Conservation (phyloP, 2,329 filamentous ascomycete species). For the Plectosphaerella sp. region DNA sequence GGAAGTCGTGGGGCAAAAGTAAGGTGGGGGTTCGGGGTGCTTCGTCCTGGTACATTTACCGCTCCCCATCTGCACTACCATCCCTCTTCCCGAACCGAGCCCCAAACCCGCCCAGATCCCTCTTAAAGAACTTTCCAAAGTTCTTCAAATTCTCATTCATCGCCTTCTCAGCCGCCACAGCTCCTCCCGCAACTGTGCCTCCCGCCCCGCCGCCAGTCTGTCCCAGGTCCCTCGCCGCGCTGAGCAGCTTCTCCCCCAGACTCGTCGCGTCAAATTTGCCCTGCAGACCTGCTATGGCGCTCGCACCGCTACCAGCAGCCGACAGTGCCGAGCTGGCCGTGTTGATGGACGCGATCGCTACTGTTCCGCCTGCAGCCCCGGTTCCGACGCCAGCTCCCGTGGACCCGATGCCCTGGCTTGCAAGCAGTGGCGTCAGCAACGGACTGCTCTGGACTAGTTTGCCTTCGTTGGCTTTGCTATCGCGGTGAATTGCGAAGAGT, state of each 20-base stretch:
- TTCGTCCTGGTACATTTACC: not conserved
- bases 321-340: slow-evolving; percentile 33
- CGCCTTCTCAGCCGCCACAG: slow-evolving; percentile 47
- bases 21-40: too few species aligned
- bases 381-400: slow-evolving; percentile 16
- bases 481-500: slow-evolving; percentile 75
- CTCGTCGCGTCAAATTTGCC: slow-evolving; percentile 74
- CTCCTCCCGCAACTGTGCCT: slow-evolving; percentile 27
- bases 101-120: slow-evolving; percentile 76
- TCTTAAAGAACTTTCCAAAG: slow-evolving; percentile 92
- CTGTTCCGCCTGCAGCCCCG: slow-evolving; percentile 25
- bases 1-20: too few species aligned
- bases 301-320: slow-evolving; percentile 21
- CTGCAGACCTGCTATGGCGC: slow-evolving; percentile 29
- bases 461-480: slow-evolving; percentile 62
- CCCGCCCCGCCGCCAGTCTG: slow-evolving; percentile 33
- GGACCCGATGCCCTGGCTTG: slow-evolving; percentile 32
- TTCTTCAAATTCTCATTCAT: slow-evolving; percentile 94
- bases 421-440: slow-evolving; percentile 64
- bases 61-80: slow-evolving; percentile 25
- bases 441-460: slow-evolving; percentile 67
- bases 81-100: slow-evolving; percentile 66
- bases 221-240: slow-evolving; percentile 80
- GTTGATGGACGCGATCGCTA: slow-evolving; percentile 35
- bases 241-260: slow-evolving; percentile 83